Percentiles rank a stretch among this genome's conserved stretches.
Evolutionary conservation across 805 yeast species (phyloP).

Genomic region (Hanseniaspora hatyaiensis): DNA sequence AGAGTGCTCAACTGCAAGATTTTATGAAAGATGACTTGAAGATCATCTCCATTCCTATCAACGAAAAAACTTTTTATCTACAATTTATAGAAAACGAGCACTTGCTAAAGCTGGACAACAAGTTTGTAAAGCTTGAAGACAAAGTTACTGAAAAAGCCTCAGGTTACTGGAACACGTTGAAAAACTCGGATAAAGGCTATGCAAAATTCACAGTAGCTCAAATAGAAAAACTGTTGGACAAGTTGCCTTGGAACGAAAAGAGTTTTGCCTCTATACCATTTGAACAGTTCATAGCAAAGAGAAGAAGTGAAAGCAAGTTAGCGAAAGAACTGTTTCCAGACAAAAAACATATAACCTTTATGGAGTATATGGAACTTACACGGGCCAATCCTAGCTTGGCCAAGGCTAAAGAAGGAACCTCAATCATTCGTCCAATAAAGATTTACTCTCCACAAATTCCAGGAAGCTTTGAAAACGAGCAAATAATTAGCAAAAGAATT

Average conservation of each 20-base stretch:
- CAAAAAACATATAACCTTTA: slow-evolving; percentile 18
- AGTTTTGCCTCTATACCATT: slow-evolving; percentile 69
- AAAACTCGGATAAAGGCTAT: slow-evolving; percentile 41
- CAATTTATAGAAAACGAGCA: slow-evolving; percentile 49
- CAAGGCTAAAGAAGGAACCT: slow-evolving; percentile 18
- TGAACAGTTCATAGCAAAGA: slow-evolving; percentile 39
- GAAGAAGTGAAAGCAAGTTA: slow-evolving; percentile 18
- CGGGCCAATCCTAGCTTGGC: slow-evolving; percentile 7
- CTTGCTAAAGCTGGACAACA: slow-evolving; percentile 18
- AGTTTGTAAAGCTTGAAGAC: slow-evolving; percentile 32
- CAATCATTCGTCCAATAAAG: slow-evolving; percentile 29
- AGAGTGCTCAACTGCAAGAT: slow-evolving; percentile 12
- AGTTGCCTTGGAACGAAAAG: slow-evolving; percentile 71
- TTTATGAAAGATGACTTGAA: slow-evolving; percentile 39
- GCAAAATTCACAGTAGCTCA: slow-evolving; percentile 48
- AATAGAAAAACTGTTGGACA: slow-evolving; percentile 43
- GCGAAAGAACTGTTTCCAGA: slow-evolving; percentile 18
- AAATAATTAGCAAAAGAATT: slow-evolving; percentile 33
- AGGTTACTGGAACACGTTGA: slow-evolving; percentile 53
- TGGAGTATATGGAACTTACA: slow-evolving; percentile 18
- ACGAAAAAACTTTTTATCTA: slow-evolving; percentile 47
- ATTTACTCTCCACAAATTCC: slow-evolving; percentile 41
- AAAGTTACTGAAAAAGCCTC: slow-evolving; percentile 41
- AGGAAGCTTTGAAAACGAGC: slow-evolving; percentile 21
- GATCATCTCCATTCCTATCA: slow-evolving; percentile 61